These are phyloP conservation scores for Fonsecaea erecta DNA, from an alignment of 2,329 filamentous ascomycete genomes.

Conservation along the genomic window DNA sequence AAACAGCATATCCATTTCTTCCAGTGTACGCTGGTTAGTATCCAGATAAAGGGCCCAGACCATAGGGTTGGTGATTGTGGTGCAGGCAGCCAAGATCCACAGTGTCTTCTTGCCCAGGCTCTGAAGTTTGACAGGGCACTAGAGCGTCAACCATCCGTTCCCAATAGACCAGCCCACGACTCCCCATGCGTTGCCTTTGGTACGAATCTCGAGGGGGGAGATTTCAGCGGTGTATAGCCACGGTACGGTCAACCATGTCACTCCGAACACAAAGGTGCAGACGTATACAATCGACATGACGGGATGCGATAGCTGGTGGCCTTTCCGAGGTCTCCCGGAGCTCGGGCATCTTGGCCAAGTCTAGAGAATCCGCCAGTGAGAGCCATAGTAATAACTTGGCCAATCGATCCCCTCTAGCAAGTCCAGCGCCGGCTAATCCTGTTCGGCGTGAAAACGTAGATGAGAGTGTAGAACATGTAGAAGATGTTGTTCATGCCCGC, in stretches of 20 bases:
- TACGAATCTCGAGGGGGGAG: conserved; percentile 71
- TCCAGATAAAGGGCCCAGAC: conserved; percentile 77
- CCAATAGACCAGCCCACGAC: conserved; percentile 78
- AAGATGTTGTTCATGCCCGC: conserved; percentile 62
- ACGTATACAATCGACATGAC: conserved; percentile 68
- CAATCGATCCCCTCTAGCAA: conserved; percentile 69
- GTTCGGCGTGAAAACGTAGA: conserved; percentile 72
- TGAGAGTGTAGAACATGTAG: conserved; percentile 64
- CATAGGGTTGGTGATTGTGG: conserved; percentile 68
- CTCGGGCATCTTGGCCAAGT: conserved; percentile 46
- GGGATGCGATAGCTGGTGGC: conserved; percentile 67
- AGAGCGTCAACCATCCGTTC: conserved; percentile 65
- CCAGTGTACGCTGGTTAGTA: conserved; percentile 72
- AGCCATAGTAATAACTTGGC: conserved; percentile 70
- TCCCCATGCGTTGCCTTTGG: conserved; percentile 76
- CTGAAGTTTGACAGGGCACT: conserved; percentile 66
- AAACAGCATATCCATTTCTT: conserved; percentile 77
- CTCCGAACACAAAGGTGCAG: conserved; percentile 68
- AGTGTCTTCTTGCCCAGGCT: conserved; percentile 71
- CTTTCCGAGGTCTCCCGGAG: conserved; percentile 51
- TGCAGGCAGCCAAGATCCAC: conserved; percentile 73
- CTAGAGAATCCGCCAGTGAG: conserved; percentile 62
- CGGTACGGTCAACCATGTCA: conserved; percentile 63
- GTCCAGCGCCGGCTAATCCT: conserved; percentile 71
- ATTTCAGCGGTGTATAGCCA: conserved; percentile 74